phyloP scores from a whole-genome alignment of 2,329 filamentous ascomycete genomes.

The Colletotrichum sp. region DNA sequence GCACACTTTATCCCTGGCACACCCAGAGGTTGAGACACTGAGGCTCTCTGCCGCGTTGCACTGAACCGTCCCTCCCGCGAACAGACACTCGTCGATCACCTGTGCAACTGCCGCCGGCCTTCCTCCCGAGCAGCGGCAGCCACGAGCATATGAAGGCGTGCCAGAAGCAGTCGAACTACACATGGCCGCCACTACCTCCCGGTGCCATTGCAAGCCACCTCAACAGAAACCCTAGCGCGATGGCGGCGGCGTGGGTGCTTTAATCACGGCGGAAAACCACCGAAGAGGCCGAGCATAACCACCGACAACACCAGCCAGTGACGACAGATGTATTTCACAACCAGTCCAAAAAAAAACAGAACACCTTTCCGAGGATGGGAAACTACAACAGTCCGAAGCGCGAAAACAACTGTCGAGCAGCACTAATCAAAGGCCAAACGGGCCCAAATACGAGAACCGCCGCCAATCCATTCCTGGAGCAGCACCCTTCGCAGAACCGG shows the following conservation, averaged over 20 bases:
- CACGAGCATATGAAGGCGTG: neutral
- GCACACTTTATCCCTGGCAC: neutral
- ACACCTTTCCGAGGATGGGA: neutral
- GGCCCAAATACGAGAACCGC: slow-evolving; percentile 7
- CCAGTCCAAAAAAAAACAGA: neutral
- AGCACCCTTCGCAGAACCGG: slow-evolving; percentile 3
- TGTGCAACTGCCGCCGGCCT: neutral
- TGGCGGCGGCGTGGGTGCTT: neutral
- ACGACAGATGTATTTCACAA: neutral
- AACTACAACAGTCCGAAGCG: neutral
- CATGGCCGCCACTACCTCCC: slow-evolving; percentile 7
- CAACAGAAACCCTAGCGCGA: slow-evolving; percentile 4
- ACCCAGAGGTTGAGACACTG: neutral
- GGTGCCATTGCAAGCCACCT: slow-evolving; percentile 1
- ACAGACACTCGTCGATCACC: slow-evolving; percentile 1
- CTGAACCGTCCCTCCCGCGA: slow-evolving; percentile 7
- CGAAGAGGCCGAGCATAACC: neutral
- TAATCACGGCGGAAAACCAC: neutral
- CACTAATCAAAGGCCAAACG: neutral
- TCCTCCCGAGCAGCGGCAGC: neutral
- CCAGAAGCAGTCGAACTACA: neutral
- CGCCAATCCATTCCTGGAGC: slow-evolving; percentile 16
- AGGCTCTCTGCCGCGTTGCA: slow-evolving; percentile 10
- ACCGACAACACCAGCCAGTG: neutral
- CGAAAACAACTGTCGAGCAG: neutral